Conservation (phyloP, 2,329 filamentous ascomycete genomes). For the Tolypocladium inflatum region DNA sequence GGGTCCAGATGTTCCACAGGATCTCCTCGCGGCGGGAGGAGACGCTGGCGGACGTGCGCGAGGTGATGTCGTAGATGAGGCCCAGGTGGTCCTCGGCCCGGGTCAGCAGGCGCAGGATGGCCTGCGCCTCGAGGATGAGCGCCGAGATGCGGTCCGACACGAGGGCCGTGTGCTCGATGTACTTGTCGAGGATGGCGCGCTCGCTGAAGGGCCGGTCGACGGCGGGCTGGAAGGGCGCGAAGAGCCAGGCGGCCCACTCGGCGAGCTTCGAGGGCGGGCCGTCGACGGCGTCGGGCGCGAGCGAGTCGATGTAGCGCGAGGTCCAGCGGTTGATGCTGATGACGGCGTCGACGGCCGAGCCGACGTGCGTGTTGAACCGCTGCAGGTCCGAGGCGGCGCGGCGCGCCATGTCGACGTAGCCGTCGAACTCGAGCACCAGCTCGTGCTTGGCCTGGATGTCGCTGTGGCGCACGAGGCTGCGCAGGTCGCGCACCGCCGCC, state of each 20-base stretch:
- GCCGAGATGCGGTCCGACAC: slow-evolving; percentile 59
- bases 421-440: slow-evolving; percentile 65
- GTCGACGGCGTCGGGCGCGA: slow-evolving; percentile 30
- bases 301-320: slow-evolving; percentile 54
- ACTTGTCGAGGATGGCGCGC: slow-evolving; percentile 59
- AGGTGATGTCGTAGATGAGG: slow-evolving; percentile 59
- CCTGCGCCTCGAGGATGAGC: slow-evolving; percentile 62
- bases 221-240: slow-evolving; percentile 54
- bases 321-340: slow-evolving; percentile 72
- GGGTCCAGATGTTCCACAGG: slow-evolving; percentile 62
- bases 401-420: slow-evolving; percentile 62
- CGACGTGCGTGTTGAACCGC: slow-evolving; percentile 68
- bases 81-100: slow-evolving; percentile 61
- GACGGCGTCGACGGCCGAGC: slow-evolving; percentile 63
- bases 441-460: slow-evolving; percentile 58
- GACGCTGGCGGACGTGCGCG: slow-evolving; percentile 51
- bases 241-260: slow-evolving; percentile 32
- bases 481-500: slow-evolving; percentile 62
- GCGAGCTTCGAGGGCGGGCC: slow-evolving; percentile 26
- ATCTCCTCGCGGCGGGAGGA: slow-evolving; percentile 54
- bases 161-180: slow-evolving; percentile 60
- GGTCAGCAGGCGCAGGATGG: slow-evolving; percentile 54
- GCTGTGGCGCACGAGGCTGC: slow-evolving; percentile 62
- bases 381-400: slow-evolving; percentile 58
- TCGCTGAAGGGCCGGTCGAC: slow-evolving; percentile 33